Base-by-base conservation (phyloP, 2,329 filamentous ascomycete species). In the Iodosphaeria phyllophila region DNA sequence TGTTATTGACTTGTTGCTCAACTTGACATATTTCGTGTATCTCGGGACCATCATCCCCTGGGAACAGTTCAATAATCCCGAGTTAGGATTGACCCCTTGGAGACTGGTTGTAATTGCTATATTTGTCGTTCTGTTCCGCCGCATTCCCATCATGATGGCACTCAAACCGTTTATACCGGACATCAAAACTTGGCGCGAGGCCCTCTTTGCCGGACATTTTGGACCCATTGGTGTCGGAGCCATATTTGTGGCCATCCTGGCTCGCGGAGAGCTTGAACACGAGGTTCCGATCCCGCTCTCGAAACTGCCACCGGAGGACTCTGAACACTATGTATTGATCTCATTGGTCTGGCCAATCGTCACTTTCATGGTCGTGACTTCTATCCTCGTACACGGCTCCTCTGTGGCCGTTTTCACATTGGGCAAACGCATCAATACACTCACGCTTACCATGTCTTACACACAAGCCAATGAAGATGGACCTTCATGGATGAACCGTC, bases 1-100 rank as follows among this genome's bases (percentile, higher is more conserved):
- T 68, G 89, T 98, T 46, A 98, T 98, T 43, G 89, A 98, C 58
- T 52, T 98, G 47, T 58, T 98, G 32, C 73, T 98, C 56, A 98
- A 98, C 51, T 66, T 98, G 70, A 68, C 86, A 3, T 98, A 95
- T 51, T 98, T 98, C 48, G 89, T 98, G 38, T 98, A 89, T 47
- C 77, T 98, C 35, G 89, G 89, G 26, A 82, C 89, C 27, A 93
- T 98, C 47, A 89, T 98, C 32, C 89, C 89, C 1, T 98, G 89
- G 89, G 69, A 76, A 39, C 73, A 82, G 46, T 98, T 73, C 62
- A 92, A 95, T 54, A 60, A 72, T 30, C 58, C 64, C 2, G 57
- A 58, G 0, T 57, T 91, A 28, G 83, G 86, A 19, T 57, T 92
- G 24, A 62, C 67, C 10, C 82, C 83, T 3, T 98, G 89, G 89